A percentile compares a stretch with the other conserved stretches of the same genome.
These are phyloP conservation scores for Rhodotorula babjevae DNA, from an alignment of 768 basidiomycete genomes.

Conservation along the genomic window DNA sequence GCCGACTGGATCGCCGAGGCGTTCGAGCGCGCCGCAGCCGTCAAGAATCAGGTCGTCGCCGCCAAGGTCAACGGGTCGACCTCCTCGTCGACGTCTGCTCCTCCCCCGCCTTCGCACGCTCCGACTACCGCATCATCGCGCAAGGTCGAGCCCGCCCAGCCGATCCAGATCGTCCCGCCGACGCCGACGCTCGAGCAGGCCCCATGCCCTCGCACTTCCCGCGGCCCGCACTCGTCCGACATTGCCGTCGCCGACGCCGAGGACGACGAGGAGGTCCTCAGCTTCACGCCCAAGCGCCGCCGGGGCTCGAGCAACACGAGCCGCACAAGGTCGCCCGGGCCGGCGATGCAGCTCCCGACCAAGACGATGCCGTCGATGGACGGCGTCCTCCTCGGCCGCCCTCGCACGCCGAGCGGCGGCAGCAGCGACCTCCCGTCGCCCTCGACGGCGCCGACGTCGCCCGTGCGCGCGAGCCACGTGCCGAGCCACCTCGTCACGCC, in stretches of 20 bases:
- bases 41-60: not conserved
- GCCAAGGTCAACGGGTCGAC: not conserved
- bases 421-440: not conserved
- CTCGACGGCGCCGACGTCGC: not conserved
- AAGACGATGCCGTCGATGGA: not conserved
- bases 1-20: constrained; percentile 86
- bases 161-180: constrained; percentile 6
- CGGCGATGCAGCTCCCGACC: not conserved
- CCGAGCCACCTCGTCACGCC: constrained; percentile 22
- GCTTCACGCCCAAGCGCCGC: constrained; percentile 31
- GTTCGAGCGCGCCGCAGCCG: constrained; percentile 51
- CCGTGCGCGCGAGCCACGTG: not conserved
- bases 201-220: not conserved
- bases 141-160: not conserved
- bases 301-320: constrained; percentile 18
- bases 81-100: not conserved
- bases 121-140: not conserved
- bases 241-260: constrained; percentile 1
- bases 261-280: constrained; percentile 32
- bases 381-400: not conserved
- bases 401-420: not conserved
- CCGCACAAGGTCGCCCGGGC: not conserved
- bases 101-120: not conserved
- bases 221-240: not conserved
- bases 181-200: not conserved